phyloP scores from a whole-genome alignment of 1,284 basidiomycete species.

The Pseudozyma sp. region DNA sequence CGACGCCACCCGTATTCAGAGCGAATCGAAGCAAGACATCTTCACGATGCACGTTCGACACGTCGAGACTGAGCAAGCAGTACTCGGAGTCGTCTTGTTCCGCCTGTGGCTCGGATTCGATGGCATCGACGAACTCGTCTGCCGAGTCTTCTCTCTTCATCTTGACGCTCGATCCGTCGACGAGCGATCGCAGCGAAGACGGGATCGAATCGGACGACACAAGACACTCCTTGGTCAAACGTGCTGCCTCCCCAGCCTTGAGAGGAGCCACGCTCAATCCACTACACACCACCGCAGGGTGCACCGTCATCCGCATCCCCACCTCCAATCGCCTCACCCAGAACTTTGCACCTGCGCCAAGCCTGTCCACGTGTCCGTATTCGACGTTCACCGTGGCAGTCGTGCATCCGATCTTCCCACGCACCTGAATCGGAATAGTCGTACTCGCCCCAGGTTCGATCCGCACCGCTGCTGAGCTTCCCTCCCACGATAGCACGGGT shows the following conservation, averaged over 20 bases:
- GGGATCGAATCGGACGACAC: slow-evolving; percentile 24
- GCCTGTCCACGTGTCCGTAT: slow-evolving; percentile 76
- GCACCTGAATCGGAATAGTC: slow-evolving; percentile 78
- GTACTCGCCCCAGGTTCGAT: slow-evolving; percentile 80
- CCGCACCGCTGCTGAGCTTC: not conserved
- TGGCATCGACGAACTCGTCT: not conserved
- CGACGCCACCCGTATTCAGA: slow-evolving; percentile 70
- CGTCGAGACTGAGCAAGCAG: slow-evolving; percentile 86
- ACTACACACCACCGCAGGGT: slow-evolving; percentile 85
- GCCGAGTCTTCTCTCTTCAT: slow-evolving; percentile 1
- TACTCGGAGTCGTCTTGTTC: slow-evolving; percentile 69
- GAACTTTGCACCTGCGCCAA: slow-evolving; percentile 72
- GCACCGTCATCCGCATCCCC: slow-evolving; percentile 88
- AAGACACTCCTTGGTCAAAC: slow-evolving; percentile 70
- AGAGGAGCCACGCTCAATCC: slow-evolving; percentile 42
- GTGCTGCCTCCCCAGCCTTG: slow-evolving; percentile 46
- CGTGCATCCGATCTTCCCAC: slow-evolving; percentile 88
- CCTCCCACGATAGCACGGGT: slow-evolving; percentile 75
- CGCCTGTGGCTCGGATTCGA: not conserved
- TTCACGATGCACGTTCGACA: slow-evolving; percentile 84
- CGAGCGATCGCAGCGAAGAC: slow-evolving; percentile 16
- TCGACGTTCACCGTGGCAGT: slow-evolving; percentile 83
- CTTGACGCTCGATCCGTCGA: slow-evolving; percentile 65
- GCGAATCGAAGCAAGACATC: slow-evolving; percentile 87
- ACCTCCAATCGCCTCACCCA: slow-evolving; percentile 85